These are phyloP conservation scores for Talaromyces adpressus DNA, from an alignment of 495 filamentous ascomycete species.

Conservation along the genomic window DNA sequence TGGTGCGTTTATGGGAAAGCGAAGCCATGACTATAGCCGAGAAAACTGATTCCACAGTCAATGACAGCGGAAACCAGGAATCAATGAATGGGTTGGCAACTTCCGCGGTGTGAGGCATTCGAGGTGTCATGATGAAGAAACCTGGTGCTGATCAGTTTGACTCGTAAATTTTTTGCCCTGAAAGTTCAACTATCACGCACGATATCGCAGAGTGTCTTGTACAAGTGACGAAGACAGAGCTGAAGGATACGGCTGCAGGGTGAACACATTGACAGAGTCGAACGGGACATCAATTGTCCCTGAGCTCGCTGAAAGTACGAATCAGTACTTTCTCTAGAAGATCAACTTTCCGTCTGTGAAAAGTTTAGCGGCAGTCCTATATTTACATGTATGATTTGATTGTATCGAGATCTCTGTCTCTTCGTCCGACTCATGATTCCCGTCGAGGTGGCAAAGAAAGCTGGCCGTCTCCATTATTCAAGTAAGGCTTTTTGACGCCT, in stretches of 20 bases:
- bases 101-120: not conserved
- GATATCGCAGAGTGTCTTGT: not conserved
- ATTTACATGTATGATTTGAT: too few species aligned
- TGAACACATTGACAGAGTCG: not conserved
- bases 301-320: too few species aligned
- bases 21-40: conserved; percentile 33
- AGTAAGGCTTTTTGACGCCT: too few species aligned
- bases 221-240: not conserved
- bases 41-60: conserved; percentile 27
- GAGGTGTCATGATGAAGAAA: not conserved
- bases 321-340: too few species aligned
- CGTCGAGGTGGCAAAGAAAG: too few species aligned
- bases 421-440: too few species aligned
- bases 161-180: not conserved
- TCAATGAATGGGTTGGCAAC: not conserved
- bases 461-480: too few species aligned
- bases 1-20: conserved; percentile 32
- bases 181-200: not conserved
- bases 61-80: conserved; percentile 28
- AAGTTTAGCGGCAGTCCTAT: too few species aligned
- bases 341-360: too few species aligned
- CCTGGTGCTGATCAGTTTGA: not conserved
- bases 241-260: not conserved
- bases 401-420: too few species aligned
- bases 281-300: too few species aligned